Base-by-base conservation (phyloP, 129 eudicot genomes). In the Lonicera japonica region DNA sequence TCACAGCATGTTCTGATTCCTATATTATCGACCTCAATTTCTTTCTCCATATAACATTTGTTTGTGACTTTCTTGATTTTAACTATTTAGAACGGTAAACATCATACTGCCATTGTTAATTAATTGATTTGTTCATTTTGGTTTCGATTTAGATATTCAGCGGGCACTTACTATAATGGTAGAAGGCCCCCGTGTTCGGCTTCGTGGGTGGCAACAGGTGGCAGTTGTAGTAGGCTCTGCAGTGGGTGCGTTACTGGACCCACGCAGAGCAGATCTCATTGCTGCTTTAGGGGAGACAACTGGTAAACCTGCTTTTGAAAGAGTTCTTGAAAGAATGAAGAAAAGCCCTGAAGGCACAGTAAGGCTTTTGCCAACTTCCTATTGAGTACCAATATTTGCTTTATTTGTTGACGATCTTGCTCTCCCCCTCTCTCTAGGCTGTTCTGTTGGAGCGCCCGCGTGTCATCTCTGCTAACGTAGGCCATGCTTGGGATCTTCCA, bases 211-310 rank as follows among this genome's bases (percentile, higher is more conserved):
- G 95, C 97, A 90, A 77, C 82, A 79, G 64, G 97, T 87, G 57
- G 97, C 95, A 56, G 97, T 90, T 74, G 95, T 95, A 54, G 69
- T 86, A 62, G 97, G 97, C 9, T 86, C 97, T 51, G 89, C 91
- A 18, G 80, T 83, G 19, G 97, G 97, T 73, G 95, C 97, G 7
- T 74, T 86, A 54, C 66, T 86, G 56, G 97, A 90, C 54, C 97
- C 97, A 46, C 75, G 95, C 71, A 81, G 97, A 81, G 97, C 95
- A 3, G 97, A 90, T 72, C 77, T 90, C 57, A 86, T 90, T 70
- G 95, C 92, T 74, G 92, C 97, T 48, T 77, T 90, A 39, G 97
- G 95, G 60, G 97, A 90, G 76, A 83, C 97, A 36, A 86, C 97
- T 47, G 97, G 97, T 14, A 86, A 79, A 66, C 87, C 94, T 66